Base-by-base conservation (phyloP, 2,329 filamentous ascomycete species). In the Thielaviopsis ethacetica region DNA sequence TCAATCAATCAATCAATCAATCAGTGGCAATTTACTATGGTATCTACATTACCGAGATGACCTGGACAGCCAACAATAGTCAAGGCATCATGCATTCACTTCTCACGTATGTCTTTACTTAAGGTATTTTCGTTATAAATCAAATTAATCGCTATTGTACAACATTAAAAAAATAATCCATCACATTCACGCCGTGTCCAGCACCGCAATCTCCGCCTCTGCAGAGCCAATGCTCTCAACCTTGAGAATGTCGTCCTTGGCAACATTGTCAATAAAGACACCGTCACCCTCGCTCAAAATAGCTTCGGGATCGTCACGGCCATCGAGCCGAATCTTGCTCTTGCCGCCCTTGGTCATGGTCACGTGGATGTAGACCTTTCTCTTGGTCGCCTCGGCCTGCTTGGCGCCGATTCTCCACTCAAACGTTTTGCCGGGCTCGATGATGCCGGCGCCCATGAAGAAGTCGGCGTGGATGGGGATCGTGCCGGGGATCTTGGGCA, bases 381-480 rank as follows among this genome's bases (percentile, higher is more conserved):
- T 78, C 65, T 81, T 77, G 26, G 71, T 75, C 62, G 71, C 71
- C 64, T 75, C 67, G 1, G 75, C 77, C 13, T 72, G 76, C 56
- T 74, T 75, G 53, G 69, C 83, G 12, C 90, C 89, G 21, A 91
- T 73, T 9, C 76, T 81, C 80, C 90, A 93, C 65, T 80, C 77
- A 61, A 91, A 91, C 50, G 71, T 77, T 66, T 76, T 76, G 27
- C 78, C 76, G 0, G 86, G 82, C 7, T 75, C 77, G 59, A 94
- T 79, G 59, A 94, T 82, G 6, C 83, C 84, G 0, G 88, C 88
- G 41, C 80, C 82, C 87, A 94, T 93, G 62, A 85, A 82, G 56
- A 94, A 78, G 71, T 95, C 88, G 12, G 88, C 85, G 68, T 94
- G 86, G 59, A 94, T 84, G 7, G 88, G 86, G 63, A 95, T 94